Percentiles rank a stretch among this genome's conserved stretches.
Evolutionary conservation across 1,284 basidiomycete species (phyloP).

Genomic region (Schizophyllum commune): DNA sequence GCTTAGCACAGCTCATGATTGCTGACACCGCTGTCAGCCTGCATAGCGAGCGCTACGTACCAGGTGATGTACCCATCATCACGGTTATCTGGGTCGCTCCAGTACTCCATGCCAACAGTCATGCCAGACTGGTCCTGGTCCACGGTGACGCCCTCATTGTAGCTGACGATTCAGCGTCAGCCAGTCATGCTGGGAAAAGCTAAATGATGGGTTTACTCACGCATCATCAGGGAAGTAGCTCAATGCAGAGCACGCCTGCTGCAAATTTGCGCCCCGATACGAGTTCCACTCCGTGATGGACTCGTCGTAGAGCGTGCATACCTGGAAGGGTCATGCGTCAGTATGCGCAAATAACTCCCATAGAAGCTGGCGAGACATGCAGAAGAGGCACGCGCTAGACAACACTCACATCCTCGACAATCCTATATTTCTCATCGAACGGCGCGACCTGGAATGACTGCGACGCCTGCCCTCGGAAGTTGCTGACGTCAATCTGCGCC

Average conservation of each 20-base stretch:
- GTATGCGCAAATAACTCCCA: too few species aligned
- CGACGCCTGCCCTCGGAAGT: slow-evolving; percentile 40
- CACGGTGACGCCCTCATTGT: neutral
- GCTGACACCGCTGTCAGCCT: too few species aligned
- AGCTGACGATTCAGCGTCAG: neutral
- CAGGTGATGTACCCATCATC: slow-evolving; percentile 25
- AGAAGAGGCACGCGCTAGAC: too few species aligned
- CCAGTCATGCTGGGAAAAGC: too few species aligned
- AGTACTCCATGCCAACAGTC: slow-evolving; percentile 57
- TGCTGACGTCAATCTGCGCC: slow-evolving; percentile 41
- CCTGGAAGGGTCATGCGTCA: neutral
- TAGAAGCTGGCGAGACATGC: too few species aligned
- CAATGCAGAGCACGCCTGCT: slow-evolving; percentile 59
- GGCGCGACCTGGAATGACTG: slow-evolving; percentile 63
- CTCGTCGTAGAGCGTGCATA: slow-evolving; percentile 33
- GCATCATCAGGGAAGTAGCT: slow-evolving; percentile 35
- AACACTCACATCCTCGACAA: slow-evolving; percentile 25
- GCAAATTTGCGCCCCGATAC: slow-evolving; percentile 60
- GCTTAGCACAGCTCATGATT: slow-evolving; percentile 19
- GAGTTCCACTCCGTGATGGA: slow-evolving; percentile 42
- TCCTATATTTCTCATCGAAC: slow-evolving; percentile 54
- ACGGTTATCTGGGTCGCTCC: slow-evolving; percentile 43
- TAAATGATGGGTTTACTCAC: slow-evolving; percentile 14
- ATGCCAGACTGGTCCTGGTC: slow-evolving; percentile 33
- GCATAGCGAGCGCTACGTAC: neutral